phyloP scores from a whole-genome alignment of 805 yeast genomes.

The Starmerella lactis-condensi region DNA sequence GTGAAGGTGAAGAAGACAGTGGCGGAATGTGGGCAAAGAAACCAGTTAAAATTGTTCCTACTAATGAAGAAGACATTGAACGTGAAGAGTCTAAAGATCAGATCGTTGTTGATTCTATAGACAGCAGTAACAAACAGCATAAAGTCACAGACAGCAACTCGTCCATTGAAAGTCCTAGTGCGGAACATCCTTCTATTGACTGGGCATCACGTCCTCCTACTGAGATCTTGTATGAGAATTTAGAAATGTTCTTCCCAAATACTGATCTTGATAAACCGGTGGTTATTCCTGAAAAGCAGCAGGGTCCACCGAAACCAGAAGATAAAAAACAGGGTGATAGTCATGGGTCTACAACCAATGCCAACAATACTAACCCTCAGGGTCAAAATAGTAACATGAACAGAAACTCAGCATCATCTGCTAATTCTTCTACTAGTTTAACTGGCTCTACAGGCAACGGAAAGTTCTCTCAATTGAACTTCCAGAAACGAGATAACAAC shows the following conservation, averaged over 20 bases:
- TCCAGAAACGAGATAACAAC: not conserved
- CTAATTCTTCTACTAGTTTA: not conserved
- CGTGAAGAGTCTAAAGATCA: not conserved
- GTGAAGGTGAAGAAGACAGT: conserved; percentile 29
- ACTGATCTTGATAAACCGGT: conserved; percentile 86
- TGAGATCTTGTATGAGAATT: conserved; percentile 77
- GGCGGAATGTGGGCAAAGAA: conserved; percentile 44
- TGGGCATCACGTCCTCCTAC: conserved; percentile 87
- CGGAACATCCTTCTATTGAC: conserved; percentile 10
- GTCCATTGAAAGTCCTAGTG: conserved; percentile 8
- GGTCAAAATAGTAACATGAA: too few species aligned
- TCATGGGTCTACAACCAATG: too few species aligned
- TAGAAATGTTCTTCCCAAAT: conserved; percentile 81
- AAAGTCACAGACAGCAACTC: conserved; percentile 4
- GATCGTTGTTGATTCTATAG: not conserved
- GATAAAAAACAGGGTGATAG: conserved; percentile 16
- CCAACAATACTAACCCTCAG: too few species aligned
- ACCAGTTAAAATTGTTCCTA: conserved; percentile 14
- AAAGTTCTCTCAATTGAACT: not conserved
- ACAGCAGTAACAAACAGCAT: conserved; percentile 1
- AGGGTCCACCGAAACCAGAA: conserved; percentile 1
- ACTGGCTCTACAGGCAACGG: not conserved
- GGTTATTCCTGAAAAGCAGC: conserved; percentile 29
- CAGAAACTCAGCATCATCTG: conserved; percentile 16
- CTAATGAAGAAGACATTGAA: too few species aligned